Conservation (phyloP, 2,329 filamentous ascomycete species). For the Lasiodiplodia hormozganensis region DNA sequence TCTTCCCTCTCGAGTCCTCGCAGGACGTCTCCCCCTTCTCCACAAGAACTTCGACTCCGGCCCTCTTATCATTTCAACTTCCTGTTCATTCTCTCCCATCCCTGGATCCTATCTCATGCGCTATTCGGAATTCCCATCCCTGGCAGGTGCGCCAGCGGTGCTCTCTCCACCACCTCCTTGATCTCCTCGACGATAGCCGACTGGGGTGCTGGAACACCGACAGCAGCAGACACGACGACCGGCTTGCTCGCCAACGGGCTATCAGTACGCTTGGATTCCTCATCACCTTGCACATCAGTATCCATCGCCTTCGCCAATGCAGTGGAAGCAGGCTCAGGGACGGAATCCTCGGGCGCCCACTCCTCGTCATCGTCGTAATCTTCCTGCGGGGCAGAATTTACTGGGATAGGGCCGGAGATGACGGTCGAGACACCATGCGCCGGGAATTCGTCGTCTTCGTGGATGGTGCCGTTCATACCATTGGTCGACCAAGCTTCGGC, state of each 20-base stretch:
- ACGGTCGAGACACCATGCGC: constrained; percentile 1
- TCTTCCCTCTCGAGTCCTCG: neutral
- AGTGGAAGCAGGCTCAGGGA: neutral
- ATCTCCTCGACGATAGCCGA: constrained; percentile 18
- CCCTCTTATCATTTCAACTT: neutral
- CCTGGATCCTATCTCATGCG: neutral
- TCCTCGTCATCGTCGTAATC: neutral
- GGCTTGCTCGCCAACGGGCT: constrained; percentile 23
- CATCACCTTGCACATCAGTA: neutral
- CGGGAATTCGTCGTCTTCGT: neutral
- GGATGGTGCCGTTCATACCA: neutral
- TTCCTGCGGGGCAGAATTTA: neutral
- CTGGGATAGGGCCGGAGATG: constrained; percentile 14
- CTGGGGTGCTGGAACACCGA: constrained; percentile 14
- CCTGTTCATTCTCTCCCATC: neutral
- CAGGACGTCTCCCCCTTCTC: neutral
- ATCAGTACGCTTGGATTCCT: constrained; percentile 5
- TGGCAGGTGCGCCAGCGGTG: constrained; percentile 25
- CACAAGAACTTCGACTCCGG: neutral
- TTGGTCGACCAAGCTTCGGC: neutral
- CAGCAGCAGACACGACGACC: constrained; percentile 5
- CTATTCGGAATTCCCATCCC: constrained; percentile 28
- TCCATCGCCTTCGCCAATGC: constrained; percentile 6
- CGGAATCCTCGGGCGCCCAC: neutral
- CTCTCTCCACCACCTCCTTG: constrained; percentile 2